Conservation (phyloP, 352 stramenopile species). For the Pythium dissimile region DNA sequence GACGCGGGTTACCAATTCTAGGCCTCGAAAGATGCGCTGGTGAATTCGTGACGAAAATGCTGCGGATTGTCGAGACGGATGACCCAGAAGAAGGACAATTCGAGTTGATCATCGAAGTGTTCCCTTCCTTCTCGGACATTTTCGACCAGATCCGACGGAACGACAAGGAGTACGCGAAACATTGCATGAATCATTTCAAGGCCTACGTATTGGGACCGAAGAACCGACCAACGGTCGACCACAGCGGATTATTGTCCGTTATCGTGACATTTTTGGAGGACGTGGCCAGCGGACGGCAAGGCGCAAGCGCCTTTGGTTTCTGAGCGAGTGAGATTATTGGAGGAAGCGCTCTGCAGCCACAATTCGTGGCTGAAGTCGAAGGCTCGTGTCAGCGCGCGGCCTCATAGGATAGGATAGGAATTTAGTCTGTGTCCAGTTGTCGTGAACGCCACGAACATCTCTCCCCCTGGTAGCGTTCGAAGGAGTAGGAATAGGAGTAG, state of each 20-base stretch:
- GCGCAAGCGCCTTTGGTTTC: conserved; percentile 71
- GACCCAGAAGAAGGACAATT: conserved; percentile 79
- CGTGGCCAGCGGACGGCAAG: conserved; percentile 54
- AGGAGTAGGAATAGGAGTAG: conserved; percentile 10
- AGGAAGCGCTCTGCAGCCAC: background rate
- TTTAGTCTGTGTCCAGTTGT: too few relatives aligned
- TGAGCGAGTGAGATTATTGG: conserved; percentile 12
- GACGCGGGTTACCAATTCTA: conserved; percentile 8
- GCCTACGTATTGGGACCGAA: conserved; percentile 80
- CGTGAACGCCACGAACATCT: too few relatives aligned
- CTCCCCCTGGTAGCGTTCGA: background rate
- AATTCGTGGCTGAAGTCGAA: too few relatives aligned
- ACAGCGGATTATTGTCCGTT: conserved; percentile 63
- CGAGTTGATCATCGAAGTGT: conserved; percentile 77
- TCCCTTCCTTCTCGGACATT: conserved; percentile 87
- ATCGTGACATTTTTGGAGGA: conserved; percentile 77
- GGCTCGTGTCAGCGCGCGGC: too few relatives aligned
- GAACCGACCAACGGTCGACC: conserved; percentile 76
- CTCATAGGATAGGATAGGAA: too few relatives aligned
- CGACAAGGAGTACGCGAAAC: conserved; percentile 77
- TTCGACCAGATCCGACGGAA: conserved; percentile 79
- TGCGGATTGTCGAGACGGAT: conserved; percentile 77
- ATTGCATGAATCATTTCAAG: conserved; percentile 86
- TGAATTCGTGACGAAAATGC: conserved; percentile 86
- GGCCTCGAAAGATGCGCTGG: conserved; percentile 79